phyloP scores from a whole-genome alignment of 257 asterid species.

The Salvia rosmarinus region DNA sequence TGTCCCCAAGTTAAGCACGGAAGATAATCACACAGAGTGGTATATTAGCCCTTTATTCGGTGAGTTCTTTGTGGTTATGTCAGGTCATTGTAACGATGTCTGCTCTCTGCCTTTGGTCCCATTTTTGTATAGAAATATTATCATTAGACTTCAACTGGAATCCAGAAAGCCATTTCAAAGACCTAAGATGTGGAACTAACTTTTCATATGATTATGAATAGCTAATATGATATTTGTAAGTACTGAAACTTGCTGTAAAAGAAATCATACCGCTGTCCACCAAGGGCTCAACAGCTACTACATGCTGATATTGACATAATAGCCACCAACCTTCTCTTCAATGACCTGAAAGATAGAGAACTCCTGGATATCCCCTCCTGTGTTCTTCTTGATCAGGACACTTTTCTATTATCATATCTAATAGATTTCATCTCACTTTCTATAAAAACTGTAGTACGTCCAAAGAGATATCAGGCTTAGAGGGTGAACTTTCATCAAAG shows the following conservation, averaged over 20 bases:
- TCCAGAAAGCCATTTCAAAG: constrained; percentile 18
- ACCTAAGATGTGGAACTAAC: constrained; percentile 19
- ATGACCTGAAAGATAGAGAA: background rate
- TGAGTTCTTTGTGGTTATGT: constrained; percentile 45
- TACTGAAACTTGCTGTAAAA: background rate
- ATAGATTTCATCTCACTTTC: constrained; percentile 21
- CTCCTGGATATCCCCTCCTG: background rate
- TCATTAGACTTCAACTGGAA: no score
- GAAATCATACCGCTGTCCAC: constrained; percentile 7
- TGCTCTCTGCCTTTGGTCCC: background rate
- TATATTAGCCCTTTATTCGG: constrained; percentile 99
- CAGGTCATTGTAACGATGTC: constrained; percentile 3
- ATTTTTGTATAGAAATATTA: constrained; percentile 22
- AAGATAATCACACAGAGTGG: no score
- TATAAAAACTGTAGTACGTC: constrained; percentile 67
- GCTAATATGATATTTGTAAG: background rate
- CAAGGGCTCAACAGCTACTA: constrained; percentile 19
- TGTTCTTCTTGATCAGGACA: background rate
- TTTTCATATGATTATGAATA: background rate
- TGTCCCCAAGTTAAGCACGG: no score
- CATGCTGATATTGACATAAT: constrained; percentile 3
- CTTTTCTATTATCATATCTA: background rate
- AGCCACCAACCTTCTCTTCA: constrained; percentile 2
- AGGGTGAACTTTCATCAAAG: constrained; percentile 98
- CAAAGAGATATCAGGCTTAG: constrained; percentile 98